Conservation (phyloP, 805 yeast species). For the Ogataea paraovalis region DNA sequence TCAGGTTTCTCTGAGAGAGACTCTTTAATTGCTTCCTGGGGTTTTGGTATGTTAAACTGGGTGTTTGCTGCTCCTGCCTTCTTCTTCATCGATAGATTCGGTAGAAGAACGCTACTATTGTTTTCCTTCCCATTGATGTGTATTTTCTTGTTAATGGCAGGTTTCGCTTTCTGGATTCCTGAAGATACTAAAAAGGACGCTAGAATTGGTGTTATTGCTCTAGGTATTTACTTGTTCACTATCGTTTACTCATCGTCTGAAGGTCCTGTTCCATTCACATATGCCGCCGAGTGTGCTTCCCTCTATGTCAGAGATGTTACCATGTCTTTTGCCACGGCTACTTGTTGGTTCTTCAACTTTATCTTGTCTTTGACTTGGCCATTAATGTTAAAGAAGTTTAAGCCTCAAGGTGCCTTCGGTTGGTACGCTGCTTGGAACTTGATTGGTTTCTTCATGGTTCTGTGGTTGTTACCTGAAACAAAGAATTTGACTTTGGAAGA, state of each 20-base stretch:
- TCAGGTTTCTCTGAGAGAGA: slow-evolving; percentile 60
- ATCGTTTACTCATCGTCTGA: slow-evolving; percentile 78
- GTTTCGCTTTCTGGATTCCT: slow-evolving; percentile 70
- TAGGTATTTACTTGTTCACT: slow-evolving; percentile 72
- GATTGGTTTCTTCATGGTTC: slow-evolving; percentile 63
- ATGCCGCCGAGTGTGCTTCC: slow-evolving; percentile 82
- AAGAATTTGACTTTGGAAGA: slow-evolving; percentile 71
- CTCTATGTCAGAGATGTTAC: slow-evolving; percentile 76
- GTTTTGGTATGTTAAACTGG: slow-evolving; percentile 79
- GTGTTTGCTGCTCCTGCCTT: slow-evolving; percentile 81
- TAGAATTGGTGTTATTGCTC: slow-evolving; percentile 61
- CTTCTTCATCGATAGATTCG: slow-evolving; percentile 71
- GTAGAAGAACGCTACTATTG: slow-evolving; percentile 60
- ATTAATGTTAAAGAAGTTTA: slow-evolving; percentile 57
- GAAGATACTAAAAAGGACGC: slow-evolving; percentile 37
- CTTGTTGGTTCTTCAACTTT: slow-evolving; percentile 72
- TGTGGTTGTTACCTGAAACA: slow-evolving; percentile 72
- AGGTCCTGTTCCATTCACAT: slow-evolving; percentile 88
- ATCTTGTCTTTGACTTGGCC: slow-evolving; percentile 79
- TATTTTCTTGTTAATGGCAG: slow-evolving; percentile 55
- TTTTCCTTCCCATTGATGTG: slow-evolving; percentile 63
- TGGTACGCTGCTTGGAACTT: slow-evolving; percentile 86
- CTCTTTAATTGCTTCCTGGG: slow-evolving; percentile 78
- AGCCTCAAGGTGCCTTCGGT: slow-evolving; percentile 82
- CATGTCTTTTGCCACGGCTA: slow-evolving; percentile 74